phyloP scores from a whole-genome alignment of 2,329 filamentous ascomycete genomes.

The Chaetomium sp. region DNA sequence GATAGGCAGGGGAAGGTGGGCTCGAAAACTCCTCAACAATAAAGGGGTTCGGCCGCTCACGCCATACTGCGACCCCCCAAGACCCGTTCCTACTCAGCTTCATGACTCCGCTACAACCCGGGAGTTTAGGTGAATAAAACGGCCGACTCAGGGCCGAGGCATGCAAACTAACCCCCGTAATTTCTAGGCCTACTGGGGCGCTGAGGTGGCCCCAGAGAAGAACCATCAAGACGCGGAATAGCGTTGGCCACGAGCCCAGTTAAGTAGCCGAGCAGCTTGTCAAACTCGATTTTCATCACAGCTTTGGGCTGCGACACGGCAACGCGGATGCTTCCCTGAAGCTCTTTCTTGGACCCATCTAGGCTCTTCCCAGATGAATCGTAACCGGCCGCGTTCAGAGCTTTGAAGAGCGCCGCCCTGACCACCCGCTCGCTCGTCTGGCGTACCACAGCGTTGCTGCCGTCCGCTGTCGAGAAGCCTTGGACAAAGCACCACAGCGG shows the following conservation, averaged over 20 bases:
- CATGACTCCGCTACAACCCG: background rate
- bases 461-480: slow-evolving; percentile 1
- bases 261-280: slow-evolving; percentile 13
- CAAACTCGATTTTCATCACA: slow-evolving; percentile 17
- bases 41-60: background rate
- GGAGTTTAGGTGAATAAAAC: background rate
- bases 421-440: slow-evolving; percentile 14
- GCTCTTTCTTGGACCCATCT: background rate
- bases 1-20: background rate
- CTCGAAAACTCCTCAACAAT: background rate
- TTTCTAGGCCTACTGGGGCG: background rate
- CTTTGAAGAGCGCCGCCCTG: slow-evolving; percentile 16
- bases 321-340: slow-evolving; percentile 22
- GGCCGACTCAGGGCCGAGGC: background rate
- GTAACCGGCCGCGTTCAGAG: slow-evolving; percentile 31
- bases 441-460: slow-evolving; percentile 22
- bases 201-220: background rate
- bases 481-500: slow-evolving; percentile 28
- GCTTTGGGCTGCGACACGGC: slow-evolving; percentile 15
- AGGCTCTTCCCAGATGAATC: slow-evolving; percentile 21
- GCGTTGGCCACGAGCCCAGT: background rate
- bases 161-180: background rate
- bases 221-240: background rate
- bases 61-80: background rate
- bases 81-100: background rate